Conservation (phyloP, 495 filamentous ascomycete genomes). For the Penicillium alfredii region DNA sequence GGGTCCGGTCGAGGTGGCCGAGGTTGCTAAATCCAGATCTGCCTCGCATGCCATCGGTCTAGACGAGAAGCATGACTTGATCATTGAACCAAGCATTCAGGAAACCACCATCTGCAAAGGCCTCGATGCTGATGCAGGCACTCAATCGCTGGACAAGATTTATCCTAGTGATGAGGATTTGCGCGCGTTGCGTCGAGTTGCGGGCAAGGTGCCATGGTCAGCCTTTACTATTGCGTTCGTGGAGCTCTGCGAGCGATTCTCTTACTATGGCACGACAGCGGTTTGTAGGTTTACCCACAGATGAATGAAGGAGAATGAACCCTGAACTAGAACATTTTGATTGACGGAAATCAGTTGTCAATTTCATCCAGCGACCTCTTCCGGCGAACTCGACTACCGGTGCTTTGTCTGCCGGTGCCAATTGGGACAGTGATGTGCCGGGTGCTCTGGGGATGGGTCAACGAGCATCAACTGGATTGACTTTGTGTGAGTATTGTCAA, state of each 20-base stretch:
- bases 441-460: constrained; percentile 67
- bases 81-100: constrained; percentile 1
- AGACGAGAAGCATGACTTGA: too few relatives aligned
- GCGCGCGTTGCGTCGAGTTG: constrained; percentile 54
- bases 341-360: constrained; percentile 47
- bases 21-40: constrained; percentile 23
- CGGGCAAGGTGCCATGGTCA: constrained; percentile 58
- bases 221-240: too few relatives aligned
- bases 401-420: too few relatives aligned
- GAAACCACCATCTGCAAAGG: constrained; percentile 13
- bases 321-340: background rate
- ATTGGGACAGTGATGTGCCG: constrained; percentile 31
- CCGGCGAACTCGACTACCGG: constrained; percentile 56
- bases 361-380: constrained; percentile 65
- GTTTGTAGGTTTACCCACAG: constrained; percentile 50
- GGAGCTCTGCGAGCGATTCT: too few relatives aligned
- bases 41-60: constrained; percentile 16
- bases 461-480: constrained; percentile 57
- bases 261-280: constrained; percentile 68
- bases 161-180: constrained; percentile 56
- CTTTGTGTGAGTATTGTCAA: constrained; percentile 32
- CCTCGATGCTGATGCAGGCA: constrained; percentile 8
- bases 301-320: background rate
- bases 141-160: too few relatives aligned
- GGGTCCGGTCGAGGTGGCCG: constrained; percentile 25